These are phyloP conservation scores for Pharus latifolius DNA, from an alignment of 176 grass and related monocot genomes.

Conservation along the genomic window DNA sequence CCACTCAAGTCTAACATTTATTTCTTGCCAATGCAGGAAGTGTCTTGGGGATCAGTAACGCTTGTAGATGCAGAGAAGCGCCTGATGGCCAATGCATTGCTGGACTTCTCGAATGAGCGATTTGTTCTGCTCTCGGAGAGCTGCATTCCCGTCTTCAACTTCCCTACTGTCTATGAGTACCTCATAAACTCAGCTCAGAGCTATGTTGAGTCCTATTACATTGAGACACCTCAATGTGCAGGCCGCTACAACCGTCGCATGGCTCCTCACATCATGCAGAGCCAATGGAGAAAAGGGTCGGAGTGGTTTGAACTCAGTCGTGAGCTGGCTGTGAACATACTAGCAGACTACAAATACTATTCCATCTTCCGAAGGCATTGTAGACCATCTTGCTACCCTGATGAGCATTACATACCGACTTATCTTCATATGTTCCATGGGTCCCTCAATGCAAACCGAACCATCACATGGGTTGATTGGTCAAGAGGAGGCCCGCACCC, in stretches of 20 bases:
- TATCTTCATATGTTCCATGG: conserved; percentile 69
- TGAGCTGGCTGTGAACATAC: conserved; percentile 43
- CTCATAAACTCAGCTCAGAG: conserved; percentile 59
- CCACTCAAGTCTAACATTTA: not conserved
- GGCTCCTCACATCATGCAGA: conserved; percentile 56
- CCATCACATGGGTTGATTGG: conserved; percentile 87
- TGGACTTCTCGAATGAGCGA: conserved; percentile 75
- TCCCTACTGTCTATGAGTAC: conserved; percentile 68
- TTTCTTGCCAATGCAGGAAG: conserved; percentile 46
- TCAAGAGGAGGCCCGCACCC: conserved; percentile 85
- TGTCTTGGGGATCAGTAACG: conserved; percentile 81
- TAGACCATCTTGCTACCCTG: conserved; percentile 68
- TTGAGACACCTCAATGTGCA: conserved; percentile 40
- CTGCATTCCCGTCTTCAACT: conserved; percentile 72
- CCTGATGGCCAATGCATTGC: conserved; percentile 63
- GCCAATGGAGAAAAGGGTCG: conserved; percentile 70
- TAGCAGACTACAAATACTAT: conserved; percentile 69
- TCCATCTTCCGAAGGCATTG: conserved; percentile 60
- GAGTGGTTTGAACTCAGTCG: conserved; percentile 84
- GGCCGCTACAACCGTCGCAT: conserved; percentile 74
- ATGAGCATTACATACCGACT: conserved; percentile 87
- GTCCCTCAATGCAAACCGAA: conserved; percentile 59
- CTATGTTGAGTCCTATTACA: conserved; percentile 66
- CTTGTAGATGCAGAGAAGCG: conserved; percentile 84
- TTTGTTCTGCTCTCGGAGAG: conserved; percentile 75